Evolutionary conservation across 2,329 filamentous ascomycete species (phyloP).

Genomic region (Emmonsiellopsis sp.): DNA sequence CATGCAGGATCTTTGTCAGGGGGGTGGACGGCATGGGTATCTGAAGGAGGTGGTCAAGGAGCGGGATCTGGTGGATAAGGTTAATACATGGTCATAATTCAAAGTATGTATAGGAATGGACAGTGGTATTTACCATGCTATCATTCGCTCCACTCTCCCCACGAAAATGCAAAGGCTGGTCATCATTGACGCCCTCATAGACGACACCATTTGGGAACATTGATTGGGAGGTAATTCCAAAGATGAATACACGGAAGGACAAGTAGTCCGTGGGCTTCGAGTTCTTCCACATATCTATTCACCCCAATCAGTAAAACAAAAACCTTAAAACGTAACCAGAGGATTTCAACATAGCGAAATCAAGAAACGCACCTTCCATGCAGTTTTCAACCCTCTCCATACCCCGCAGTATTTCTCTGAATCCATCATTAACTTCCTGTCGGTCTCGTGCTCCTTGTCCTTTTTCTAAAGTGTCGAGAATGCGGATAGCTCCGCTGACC

Average conservation of each 20-base stretch:
- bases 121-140: slow-evolving; percentile 53
- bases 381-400: slow-evolving; percentile 63
- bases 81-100: background rate
- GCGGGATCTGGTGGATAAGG: slow-evolving; percentile 49
- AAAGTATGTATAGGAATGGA: background rate
- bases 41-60: slow-evolving; percentile 79
- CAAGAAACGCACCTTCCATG: slow-evolving; percentile 56
- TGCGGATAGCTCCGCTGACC: slow-evolving; percentile 60
- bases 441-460: slow-evolving; percentile 36
- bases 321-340: background rate
- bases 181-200: slow-evolving; percentile 71
- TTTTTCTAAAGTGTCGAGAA: slow-evolving; percentile 49
- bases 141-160: slow-evolving; percentile 93
- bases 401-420: slow-evolving; percentile 51
- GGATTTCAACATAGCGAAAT: background rate
- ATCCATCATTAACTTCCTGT: slow-evolving; percentile 53
- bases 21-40: slow-evolving; percentile 84
- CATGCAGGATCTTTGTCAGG: slow-evolving; percentile 74
- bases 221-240: slow-evolving; percentile 82
- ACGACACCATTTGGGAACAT: slow-evolving; percentile 92
- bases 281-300: slow-evolving; percentile 72
- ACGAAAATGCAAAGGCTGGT: slow-evolving; percentile 67
- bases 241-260: slow-evolving; percentile 91
- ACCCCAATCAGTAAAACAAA: background rate
- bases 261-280: slow-evolving; percentile 77